Conservation (phyloP, 352 stramenopile species). For the Plasmopara viticola region DNA sequence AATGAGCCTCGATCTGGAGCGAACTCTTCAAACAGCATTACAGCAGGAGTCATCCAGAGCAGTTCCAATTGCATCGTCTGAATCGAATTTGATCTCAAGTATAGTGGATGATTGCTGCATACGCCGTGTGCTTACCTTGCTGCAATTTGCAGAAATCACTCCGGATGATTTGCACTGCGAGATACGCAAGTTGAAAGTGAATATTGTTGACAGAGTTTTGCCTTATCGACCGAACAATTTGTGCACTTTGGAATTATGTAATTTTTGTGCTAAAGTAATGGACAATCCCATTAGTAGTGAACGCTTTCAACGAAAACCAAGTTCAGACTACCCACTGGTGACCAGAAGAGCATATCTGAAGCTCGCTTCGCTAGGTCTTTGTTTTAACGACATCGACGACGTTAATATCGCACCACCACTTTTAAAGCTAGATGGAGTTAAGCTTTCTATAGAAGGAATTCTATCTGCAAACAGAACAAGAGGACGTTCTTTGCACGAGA, state of each 20-base stretch:
- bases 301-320: background rate
- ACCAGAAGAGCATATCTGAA: slow-evolving; percentile 8
- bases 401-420: background rate
- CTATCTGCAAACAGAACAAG: slow-evolving; percentile 3
- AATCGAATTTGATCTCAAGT: background rate
- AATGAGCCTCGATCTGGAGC: slow-evolving; percentile 16
- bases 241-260: slow-evolving; percentile 13
- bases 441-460: slow-evolving; percentile 10
- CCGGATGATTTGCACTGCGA: slow-evolving; percentile 9
- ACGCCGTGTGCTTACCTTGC: slow-evolving; percentile 2
- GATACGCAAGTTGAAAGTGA: slow-evolving; percentile 17
- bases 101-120: background rate
- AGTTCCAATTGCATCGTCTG: background rate
- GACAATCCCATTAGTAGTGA: slow-evolving; percentile 3
- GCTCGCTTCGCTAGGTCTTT: slow-evolving; percentile 6
- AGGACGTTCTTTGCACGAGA: background rate
- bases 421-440: slow-evolving; percentile 19
- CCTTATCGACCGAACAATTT: background rate
- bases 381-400: slow-evolving; percentile 3
- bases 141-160: slow-evolving; percentile 15
- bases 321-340: slow-evolving; percentile 9
- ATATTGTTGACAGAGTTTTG: slow-evolving; percentile 7
- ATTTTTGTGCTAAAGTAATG: slow-evolving; percentile 5
- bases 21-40: slow-evolving; percentile 8
- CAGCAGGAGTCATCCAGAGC: background rate